These are phyloP conservation scores for Keqinozyma sinolaborantium DNA, from an alignment of 1,139 yeast species.

Conservation along the genomic window DNA sequence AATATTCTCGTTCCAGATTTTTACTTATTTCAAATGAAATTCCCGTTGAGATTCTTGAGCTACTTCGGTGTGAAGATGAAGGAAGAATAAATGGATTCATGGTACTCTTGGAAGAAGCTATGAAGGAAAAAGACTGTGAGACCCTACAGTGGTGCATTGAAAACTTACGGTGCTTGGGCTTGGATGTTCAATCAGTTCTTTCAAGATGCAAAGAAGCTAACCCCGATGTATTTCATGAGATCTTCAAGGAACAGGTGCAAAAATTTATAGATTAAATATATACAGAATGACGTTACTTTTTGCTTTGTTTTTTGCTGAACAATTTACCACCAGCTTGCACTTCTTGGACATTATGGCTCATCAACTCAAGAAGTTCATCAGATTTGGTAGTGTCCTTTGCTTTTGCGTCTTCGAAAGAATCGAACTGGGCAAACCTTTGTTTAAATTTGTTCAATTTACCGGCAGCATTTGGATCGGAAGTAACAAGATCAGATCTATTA, in stretches of 20 bases:
- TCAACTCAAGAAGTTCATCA: slow-evolving; percentile 57
- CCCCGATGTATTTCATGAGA: slow-evolving; percentile 1
- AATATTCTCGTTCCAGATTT: no score
- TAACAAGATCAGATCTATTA: slow-evolving; percentile 69
- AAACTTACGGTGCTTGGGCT: background rate
- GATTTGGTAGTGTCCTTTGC: slow-evolving; percentile 12
- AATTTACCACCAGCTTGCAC: slow-evolving; percentile 64
- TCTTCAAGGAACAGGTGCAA: slow-evolving; percentile 2
- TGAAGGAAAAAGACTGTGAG: background rate
- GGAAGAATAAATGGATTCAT: background rate
- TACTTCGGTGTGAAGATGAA: background rate
- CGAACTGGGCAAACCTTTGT: slow-evolving; percentile 63
- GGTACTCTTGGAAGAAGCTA: background rate
- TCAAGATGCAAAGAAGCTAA: background rate
- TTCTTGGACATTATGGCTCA: slow-evolving; percentile 61
- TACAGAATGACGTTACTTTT: slow-evolving; percentile 9
- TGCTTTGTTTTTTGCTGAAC: slow-evolving; percentile 45
- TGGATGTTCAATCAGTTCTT: background rate
- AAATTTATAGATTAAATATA: slow-evolving; percentile 1
- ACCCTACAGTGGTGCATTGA: background rate
- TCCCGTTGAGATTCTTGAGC: background rate
- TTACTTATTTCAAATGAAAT: no score
- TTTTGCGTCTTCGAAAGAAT: slow-evolving; percentile 14
- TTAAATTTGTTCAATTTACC: slow-evolving; percentile 86
- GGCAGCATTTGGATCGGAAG: slow-evolving; percentile 76